A percentile compares a stretch with the other conserved stretches of the same genome.
phyloP scores from a whole-genome alignment of 208 protist genomes.

The Naegleria gruberi region DNA sequence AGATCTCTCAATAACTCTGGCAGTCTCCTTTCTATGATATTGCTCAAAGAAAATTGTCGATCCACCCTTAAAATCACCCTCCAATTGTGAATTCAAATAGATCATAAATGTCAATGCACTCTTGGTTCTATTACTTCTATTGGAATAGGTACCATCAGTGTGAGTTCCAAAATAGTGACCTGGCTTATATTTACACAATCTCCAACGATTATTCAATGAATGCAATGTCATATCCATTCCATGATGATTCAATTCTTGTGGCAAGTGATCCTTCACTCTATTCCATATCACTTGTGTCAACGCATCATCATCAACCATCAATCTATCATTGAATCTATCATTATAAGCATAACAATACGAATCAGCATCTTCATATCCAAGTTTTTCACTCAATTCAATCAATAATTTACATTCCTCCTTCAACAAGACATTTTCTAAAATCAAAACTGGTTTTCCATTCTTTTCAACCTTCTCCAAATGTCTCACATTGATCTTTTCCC shows the following conservation, averaged over 20 bases:
- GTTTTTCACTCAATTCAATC: neutral
- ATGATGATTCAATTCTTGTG: neutral
- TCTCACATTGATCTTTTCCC: neutral
- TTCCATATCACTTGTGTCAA: neutral
- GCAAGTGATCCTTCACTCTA: neutral
- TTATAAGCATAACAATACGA: neutral
- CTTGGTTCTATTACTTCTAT: neutral
- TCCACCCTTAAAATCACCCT: neutral
- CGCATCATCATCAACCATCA: neutral
- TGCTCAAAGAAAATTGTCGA: neutral
- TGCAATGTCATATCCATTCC: neutral
- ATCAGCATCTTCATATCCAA: constrained; percentile 12
- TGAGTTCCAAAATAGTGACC: constrained; percentile 10
- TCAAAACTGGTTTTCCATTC: neutral
- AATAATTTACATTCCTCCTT: constrained; percentile 10
- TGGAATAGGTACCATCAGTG: neutral
- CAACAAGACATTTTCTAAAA: neutral
- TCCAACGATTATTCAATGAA: neutral
- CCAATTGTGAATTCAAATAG: neutral
- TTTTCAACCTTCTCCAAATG: neutral
- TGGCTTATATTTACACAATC: constrained; percentile 2
- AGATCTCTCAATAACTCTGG: neutral
- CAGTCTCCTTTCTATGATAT: neutral
- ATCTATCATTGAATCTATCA: constrained; percentile 15
- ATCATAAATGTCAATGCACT: neutral